Percentiles rank a stretch among this genome's conserved stretches.
phyloP scores from a whole-genome alignment of 768 basidiomycete genomes.

The Phylloporus rhodoxanthus region DNA sequence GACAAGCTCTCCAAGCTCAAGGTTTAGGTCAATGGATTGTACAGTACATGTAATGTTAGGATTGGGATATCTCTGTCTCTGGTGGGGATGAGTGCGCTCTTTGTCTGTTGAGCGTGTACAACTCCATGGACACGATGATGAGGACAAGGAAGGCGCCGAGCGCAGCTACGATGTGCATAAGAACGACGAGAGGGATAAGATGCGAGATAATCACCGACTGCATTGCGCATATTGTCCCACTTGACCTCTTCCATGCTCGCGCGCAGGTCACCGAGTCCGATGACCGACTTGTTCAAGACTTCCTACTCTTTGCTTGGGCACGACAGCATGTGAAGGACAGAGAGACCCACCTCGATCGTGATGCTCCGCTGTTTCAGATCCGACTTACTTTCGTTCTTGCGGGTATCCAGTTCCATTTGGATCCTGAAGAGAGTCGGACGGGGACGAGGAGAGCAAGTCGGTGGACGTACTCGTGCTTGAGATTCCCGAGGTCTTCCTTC shows the following conservation, averaged over 20 bases:
- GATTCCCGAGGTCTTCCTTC: slow-evolving; percentile 83
- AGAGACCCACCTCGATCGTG: slow-evolving; percentile 60
- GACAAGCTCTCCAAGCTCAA: slow-evolving; percentile 53
- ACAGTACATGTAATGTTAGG: slow-evolving; percentile 15
- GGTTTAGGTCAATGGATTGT: slow-evolving; percentile 33
- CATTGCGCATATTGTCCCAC: slow-evolving; percentile 84
- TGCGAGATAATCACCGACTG: slow-evolving; percentile 52
- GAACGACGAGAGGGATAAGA: not conserved
- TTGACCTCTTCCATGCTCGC: slow-evolving; percentile 80
- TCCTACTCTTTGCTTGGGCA: slow-evolving; percentile 41
- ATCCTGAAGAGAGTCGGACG: slow-evolving; percentile 48
- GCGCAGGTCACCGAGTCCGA: slow-evolving; percentile 70
- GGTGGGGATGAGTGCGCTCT: slow-evolving; percentile 15
- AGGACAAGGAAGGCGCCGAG: slow-evolving; percentile 61
- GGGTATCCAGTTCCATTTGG: slow-evolving; percentile 92
- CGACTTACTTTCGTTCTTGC: slow-evolving; percentile 84
- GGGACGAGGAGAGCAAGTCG: not conserved
- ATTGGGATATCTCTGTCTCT: slow-evolving; percentile 7
- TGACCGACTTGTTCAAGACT: slow-evolving; percentile 66
- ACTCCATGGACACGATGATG: slow-evolving; percentile 66
- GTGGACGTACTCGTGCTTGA: slow-evolving; percentile 84
- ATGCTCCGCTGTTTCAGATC: slow-evolving; percentile 85
- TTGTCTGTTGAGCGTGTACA: slow-evolving; percentile 41
- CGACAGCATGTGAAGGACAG: not conserved
- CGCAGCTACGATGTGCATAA: slow-evolving; percentile 40